These are phyloP conservation scores for Mycena venus DNA, from an alignment of 768 basidiomycete species.

Conservation along the genomic window DNA sequence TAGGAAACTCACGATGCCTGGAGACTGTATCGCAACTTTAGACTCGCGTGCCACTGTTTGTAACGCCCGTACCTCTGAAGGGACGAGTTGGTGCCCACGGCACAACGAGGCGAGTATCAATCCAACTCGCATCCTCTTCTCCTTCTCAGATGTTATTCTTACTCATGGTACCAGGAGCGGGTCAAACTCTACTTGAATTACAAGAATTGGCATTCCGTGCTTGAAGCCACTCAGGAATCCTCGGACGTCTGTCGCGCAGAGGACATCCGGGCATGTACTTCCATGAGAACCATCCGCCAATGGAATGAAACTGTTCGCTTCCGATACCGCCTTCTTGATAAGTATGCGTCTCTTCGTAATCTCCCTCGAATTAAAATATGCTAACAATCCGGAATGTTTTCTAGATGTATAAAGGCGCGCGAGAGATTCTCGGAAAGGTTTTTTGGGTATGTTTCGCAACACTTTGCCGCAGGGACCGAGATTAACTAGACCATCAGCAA, in stretches of 20 bases:
- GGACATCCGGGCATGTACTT: slow-evolving; percentile 42
- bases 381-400: neutral
- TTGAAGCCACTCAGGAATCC: slow-evolving; percentile 40
- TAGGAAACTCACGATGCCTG: neutral
- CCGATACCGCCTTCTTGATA: slow-evolving; percentile 47
- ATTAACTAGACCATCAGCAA: neutral
- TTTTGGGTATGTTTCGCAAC: slow-evolving; percentile 48
- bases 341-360: slow-evolving; percentile 29
- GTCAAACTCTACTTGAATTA: slow-evolving; percentile 50
- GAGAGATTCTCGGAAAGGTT: slow-evolving; percentile 53
- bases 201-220: slow-evolving; percentile 46
- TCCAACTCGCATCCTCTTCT: too few species aligned
- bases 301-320: slow-evolving; percentile 45
- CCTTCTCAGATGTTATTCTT: neutral
- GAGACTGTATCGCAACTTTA: neutral
- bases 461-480: too few species aligned
- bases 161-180: slow-evolving; percentile 43
- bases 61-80: neutral
- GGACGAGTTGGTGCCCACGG: slow-evolving; percentile 39
- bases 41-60: neutral
- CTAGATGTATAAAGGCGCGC: slow-evolving; percentile 53
- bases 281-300: slow-evolving; percentile 42
- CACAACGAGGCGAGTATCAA: slow-evolving; percentile 43
- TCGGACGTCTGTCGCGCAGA: slow-evolving; percentile 36
- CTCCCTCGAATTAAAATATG: neutral